phyloP scores from a whole-genome alignment of 495 filamentous ascomycete species.

The Aspergillus cavernicola region DNA sequence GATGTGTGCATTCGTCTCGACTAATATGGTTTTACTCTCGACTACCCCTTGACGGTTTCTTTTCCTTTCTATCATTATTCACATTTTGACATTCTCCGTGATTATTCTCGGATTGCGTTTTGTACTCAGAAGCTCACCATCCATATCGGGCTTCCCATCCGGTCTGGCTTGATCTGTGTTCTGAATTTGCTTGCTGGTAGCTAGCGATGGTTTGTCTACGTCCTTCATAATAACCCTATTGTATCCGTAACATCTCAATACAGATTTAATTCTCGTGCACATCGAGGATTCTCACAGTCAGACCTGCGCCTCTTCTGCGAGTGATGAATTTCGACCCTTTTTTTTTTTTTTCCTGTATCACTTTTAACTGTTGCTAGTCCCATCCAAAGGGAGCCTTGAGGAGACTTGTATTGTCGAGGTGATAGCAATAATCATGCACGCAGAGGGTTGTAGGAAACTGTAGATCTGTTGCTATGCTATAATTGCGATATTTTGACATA shows the following conservation, averaged over 20 bases:
- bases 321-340: too few species aligned
- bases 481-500: too few species aligned
- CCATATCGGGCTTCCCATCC: slow-evolving; percentile 11
- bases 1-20: slow-evolving; percentile 27
- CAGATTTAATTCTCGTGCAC: slow-evolving; percentile 26
- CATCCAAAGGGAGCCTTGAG: too few species aligned
- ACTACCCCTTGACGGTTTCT: slow-evolving; percentile 34
- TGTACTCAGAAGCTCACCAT: slow-evolving; percentile 18
- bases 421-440: too few species aligned
- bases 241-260: slow-evolving; percentile 41
- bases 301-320: too few species aligned
- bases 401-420: too few species aligned
- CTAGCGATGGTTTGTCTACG: slow-evolving; percentile 49
- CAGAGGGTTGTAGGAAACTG: too few species aligned
- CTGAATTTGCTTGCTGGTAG: slow-evolving; percentile 43
- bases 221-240: slow-evolving; percentile 49
- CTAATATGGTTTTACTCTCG: slow-evolving; percentile 37
- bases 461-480: too few species aligned
- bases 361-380: too few species aligned
- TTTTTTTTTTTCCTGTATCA: too few species aligned
- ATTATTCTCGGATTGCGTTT: slow-evolving; percentile 21
- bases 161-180: slow-evolving; percentile 23
- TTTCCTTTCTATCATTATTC: slow-evolving; percentile 14
- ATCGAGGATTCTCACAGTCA: background rate
- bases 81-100: slow-evolving; percentile 9